phyloP scores from a whole-genome alignment of 2,329 filamentous ascomycete genomes.

The Emmonsiellopsis sp. region DNA sequence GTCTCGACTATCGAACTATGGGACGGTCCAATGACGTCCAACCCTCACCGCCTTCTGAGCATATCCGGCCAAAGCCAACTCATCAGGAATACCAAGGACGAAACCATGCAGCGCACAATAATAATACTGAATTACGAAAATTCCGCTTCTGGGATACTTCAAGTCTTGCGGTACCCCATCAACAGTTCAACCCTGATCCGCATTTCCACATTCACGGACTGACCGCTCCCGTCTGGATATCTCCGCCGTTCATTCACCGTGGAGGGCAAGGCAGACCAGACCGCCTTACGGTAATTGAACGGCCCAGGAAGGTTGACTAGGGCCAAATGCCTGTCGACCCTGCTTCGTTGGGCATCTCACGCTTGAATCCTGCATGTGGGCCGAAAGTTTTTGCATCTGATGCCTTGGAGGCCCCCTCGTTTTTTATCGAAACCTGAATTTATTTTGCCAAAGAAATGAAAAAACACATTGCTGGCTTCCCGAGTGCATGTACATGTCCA shows the following conservation, averaged over 20 bases:
- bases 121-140: neutral
- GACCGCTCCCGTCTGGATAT: neutral
- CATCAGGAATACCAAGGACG: conserved; percentile 3
- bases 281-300: conserved; percentile 1
- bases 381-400: neutral
- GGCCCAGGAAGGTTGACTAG: neutral
- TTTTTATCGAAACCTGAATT: neutral
- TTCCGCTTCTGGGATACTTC: neutral
- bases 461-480: neutral
- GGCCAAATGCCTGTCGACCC: neutral
- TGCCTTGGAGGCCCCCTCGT: neutral
- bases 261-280: neutral
- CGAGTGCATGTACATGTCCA: conserved; percentile 1
- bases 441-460: neutral
- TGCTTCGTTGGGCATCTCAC: conserved; percentile 1
- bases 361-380: neutral
- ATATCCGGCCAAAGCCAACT: conserved; percentile 1
- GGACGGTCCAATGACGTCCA: neutral
- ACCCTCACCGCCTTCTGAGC: neutral
- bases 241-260: neutral
- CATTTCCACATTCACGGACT: neutral
- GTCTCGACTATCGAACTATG: neutral
- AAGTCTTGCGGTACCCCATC: neutral
- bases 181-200: neutral
- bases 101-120: neutral